Conservation (phyloP, 2,329 filamentous ascomycete species). For the Ophioceras dolichostomum region DNA sequence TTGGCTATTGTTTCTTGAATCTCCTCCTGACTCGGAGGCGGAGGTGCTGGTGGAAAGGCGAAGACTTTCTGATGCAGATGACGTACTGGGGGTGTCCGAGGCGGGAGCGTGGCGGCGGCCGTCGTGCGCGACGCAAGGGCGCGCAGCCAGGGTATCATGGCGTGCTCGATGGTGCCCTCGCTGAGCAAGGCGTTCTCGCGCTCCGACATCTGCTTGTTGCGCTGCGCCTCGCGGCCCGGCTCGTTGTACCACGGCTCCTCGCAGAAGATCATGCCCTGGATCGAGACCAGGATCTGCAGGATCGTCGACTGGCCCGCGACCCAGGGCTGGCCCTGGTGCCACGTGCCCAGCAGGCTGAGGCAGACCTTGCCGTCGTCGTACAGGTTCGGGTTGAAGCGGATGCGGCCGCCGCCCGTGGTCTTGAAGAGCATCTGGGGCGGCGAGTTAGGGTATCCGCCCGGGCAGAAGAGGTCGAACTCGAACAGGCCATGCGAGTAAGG, state of each 20-base stretch:
- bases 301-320: conserved; percentile 31
- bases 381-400: conserved; percentile 38
- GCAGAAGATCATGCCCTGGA: conserved; percentile 45
- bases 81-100: background rate
- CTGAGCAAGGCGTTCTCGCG: conserved; percentile 18
- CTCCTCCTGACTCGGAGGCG: too few species aligned
- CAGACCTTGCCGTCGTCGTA: conserved; percentile 37
- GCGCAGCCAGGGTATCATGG: conserved; percentile 16
- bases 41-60: too few species aligned
- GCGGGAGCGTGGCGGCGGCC: background rate
- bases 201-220: conserved; percentile 8
- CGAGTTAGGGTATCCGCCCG: conserved; percentile 23
- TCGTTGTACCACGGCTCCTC: conserved; percentile 42
- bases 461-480: conserved; percentile 39
- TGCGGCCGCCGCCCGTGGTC: conserved; percentile 27
- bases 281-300: conserved; percentile 39
- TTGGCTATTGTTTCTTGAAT: too few species aligned
- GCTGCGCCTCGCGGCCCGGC: conserved; percentile 23
- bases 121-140: conserved; percentile 5
- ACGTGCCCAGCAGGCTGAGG: conserved; percentile 35
- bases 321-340: conserved; percentile 32
- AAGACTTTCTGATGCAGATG: background rate
- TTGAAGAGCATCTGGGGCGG: conserved; percentile 29
- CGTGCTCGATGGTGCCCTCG: conserved; percentile 14
- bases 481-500: conserved; percentile 42